These are phyloP conservation scores for Sporobolomyces pararoseus DNA, from an alignment of 768 basidiomycete genomes.

Conservation along the genomic window DNA sequence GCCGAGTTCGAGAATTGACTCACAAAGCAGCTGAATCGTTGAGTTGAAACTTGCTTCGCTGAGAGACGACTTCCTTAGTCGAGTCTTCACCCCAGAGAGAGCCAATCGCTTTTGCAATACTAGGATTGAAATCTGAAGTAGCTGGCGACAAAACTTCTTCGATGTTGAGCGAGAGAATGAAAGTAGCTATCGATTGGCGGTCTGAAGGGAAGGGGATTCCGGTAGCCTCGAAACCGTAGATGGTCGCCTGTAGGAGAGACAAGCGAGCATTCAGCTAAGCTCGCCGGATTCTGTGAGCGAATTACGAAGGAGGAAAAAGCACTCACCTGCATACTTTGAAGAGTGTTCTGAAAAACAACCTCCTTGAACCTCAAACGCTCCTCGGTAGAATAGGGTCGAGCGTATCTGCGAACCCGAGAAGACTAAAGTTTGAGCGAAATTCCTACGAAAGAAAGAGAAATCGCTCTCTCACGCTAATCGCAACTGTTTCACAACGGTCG, in stretches of 20 bases:
- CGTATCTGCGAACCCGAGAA: slow-evolving; percentile 24
- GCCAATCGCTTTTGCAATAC: slow-evolving; percentile 10
- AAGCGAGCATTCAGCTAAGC: too few species aligned
- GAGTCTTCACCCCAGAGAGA: slow-evolving; percentile 17
- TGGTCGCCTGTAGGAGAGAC: slow-evolving; percentile 14
- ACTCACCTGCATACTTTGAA: slow-evolving; percentile 82
- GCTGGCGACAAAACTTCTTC: background rate
- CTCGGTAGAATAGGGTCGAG: slow-evolving; percentile 62
- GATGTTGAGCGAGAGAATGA: slow-evolving; percentile 5
- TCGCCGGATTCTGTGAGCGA: too few species aligned
- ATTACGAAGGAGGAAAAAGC: too few species aligned
- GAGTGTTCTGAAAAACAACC: slow-evolving; percentile 84
- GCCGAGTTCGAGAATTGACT: background rate
- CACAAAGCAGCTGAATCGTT: slow-evolving; percentile 32
- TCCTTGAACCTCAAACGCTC: slow-evolving; percentile 89
- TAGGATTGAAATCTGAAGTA: slow-evolving; percentile 1
- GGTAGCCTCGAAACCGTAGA: slow-evolving; percentile 21
- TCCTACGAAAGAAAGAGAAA: background rate
- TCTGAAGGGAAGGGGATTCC: background rate
- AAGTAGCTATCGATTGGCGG: background rate
- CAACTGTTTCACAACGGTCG: slow-evolving; percentile 74
- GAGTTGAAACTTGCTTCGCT: slow-evolving; percentile 15
- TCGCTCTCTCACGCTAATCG: slow-evolving; percentile 73
- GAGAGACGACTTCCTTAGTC: slow-evolving; percentile 13
- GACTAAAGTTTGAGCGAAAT: background rate